These are phyloP conservation scores for Mrakia frigida DNA, from an alignment of 768 basidiomycete genomes.

Conservation along the genomic window DNA sequence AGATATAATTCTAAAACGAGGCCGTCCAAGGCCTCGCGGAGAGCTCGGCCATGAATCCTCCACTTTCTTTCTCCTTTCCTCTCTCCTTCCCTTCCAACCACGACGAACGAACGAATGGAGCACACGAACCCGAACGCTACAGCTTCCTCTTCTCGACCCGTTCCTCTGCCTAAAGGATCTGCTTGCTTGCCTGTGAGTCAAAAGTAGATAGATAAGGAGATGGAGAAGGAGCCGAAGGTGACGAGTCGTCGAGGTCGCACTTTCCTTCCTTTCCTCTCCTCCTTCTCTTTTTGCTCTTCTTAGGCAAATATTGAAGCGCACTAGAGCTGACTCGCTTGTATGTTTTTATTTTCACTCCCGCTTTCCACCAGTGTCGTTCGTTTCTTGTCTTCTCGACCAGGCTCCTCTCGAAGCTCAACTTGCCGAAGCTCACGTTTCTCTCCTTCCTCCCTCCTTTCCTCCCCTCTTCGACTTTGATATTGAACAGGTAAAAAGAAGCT, in stretches of 20 bases:
- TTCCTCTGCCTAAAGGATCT: neutral
- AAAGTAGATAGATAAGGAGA: neutral
- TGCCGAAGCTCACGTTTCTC: neutral
- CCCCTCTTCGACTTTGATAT: neutral
- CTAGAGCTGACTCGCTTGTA: too few species aligned
- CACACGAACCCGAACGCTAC: neutral
- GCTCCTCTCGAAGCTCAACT: neutral
- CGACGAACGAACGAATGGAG: too few species aligned
- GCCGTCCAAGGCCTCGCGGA: too few species aligned
- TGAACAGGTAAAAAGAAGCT: neutral
- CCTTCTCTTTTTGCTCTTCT: neutral
- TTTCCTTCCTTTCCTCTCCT: neutral
- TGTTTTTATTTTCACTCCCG: too few species aligned
- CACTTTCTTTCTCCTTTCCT: too few species aligned
- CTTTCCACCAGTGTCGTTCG: neutral
- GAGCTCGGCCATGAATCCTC: neutral
- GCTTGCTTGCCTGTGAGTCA: neutral
- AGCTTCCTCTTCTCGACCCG: neutral
- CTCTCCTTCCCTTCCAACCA: too few species aligned
- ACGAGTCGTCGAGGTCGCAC: neutral
- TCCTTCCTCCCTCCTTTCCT: neutral
- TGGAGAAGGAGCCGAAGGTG: neutral
- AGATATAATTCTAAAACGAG: too few species aligned
- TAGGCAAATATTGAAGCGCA: too few species aligned
- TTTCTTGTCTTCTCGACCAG: neutral